Percentiles rank a stretch among this genome's conserved stretches.
Conservation (phyloP, 805 yeast genomes). For the Myxozyma neglecta region DNA sequence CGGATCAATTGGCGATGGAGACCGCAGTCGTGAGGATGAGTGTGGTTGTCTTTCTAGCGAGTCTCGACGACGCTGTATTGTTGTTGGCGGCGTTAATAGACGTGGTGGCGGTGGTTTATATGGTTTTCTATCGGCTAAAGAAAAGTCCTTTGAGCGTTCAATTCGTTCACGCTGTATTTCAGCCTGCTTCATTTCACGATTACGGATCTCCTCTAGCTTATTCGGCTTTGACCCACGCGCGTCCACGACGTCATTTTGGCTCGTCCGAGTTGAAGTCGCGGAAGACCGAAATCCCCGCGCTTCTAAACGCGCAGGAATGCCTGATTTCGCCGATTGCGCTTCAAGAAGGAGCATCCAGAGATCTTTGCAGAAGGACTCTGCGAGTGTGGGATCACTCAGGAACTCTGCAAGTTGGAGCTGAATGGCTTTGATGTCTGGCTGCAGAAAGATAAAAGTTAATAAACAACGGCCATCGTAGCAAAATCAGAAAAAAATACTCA, state of each 20-base stretch:
- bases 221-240: background rate
- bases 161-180: background rate
- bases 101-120: background rate
- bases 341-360: constrained; percentile 12
- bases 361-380: constrained; percentile 8
- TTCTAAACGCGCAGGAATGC: constrained; percentile 1
- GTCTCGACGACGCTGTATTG: background rate
- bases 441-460: background rate
- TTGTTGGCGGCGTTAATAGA: no score
- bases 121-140: background rate
- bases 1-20: background rate
- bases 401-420: constrained; percentile 17
- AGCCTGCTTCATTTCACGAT: constrained; percentile 6
- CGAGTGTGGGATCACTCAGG: background rate
- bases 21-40: background rate
- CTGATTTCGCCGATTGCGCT: constrained; percentile 7
- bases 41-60: background rate
- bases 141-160: background rate
- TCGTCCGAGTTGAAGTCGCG: background rate
- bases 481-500: background rate
- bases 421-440: constrained; percentile 17
- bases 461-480: background rate
- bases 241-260: background rate
- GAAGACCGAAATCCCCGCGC: background rate
- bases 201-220: background rate